phyloP scores from a whole-genome alignment of 2,329 filamentous ascomycete species.

The Gaeumannomyces sp. region DNA sequence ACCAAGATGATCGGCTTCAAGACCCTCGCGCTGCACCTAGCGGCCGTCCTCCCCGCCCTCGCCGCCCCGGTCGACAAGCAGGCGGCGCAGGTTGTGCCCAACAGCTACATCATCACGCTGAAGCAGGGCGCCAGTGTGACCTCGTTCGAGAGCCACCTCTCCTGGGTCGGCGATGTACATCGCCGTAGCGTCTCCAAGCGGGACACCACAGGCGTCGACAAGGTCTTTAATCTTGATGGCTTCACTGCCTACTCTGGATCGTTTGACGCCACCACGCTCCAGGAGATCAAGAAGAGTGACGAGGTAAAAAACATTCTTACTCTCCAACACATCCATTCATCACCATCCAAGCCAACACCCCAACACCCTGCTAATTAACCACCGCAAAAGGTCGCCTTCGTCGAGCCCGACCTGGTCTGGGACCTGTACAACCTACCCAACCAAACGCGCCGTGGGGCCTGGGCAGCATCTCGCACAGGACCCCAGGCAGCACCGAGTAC shows the following conservation, averaged over 20 bases:
- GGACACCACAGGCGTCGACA: slow-evolving; percentile 25
- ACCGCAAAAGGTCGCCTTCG: slow-evolving; percentile 25
- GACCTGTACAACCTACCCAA: slow-evolving; percentile 21
- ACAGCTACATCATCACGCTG: slow-evolving; percentile 41
- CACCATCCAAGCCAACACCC: neutral
- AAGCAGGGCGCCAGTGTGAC: slow-evolving; percentile 28
- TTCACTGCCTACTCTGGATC: slow-evolving; percentile 37
- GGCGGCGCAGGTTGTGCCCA: slow-evolving; percentile 21
- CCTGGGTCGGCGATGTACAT: slow-evolving; percentile 27
- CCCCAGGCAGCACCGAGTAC: slow-evolving; percentile 15
- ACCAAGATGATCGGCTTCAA: slow-evolving; percentile 4
- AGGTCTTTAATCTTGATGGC: slow-evolving; percentile 24
- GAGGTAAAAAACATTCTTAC: neutral
- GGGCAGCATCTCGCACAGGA: slow-evolving; percentile 21
- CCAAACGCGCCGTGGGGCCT: slow-evolving; percentile 21
- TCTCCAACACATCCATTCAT: neutral
- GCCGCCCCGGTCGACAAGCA: neutral
- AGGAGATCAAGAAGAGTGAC: slow-evolving; percentile 28
- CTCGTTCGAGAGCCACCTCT: slow-evolving; percentile 28
- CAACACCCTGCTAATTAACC: neutral
- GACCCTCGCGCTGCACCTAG: slow-evolving; percentile 2
- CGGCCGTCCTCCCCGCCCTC: slow-evolving; percentile 2
- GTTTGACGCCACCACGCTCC: slow-evolving; percentile 35
- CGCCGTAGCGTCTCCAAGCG: slow-evolving; percentile 23
- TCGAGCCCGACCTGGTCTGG: slow-evolving; percentile 22